A percentile compares a stretch with the other conserved stretches of the same genome.
These are phyloP conservation scores for Diplodia sapinea DNA, from an alignment of 2,329 filamentous ascomycete genomes.

Conservation along the genomic window DNA sequence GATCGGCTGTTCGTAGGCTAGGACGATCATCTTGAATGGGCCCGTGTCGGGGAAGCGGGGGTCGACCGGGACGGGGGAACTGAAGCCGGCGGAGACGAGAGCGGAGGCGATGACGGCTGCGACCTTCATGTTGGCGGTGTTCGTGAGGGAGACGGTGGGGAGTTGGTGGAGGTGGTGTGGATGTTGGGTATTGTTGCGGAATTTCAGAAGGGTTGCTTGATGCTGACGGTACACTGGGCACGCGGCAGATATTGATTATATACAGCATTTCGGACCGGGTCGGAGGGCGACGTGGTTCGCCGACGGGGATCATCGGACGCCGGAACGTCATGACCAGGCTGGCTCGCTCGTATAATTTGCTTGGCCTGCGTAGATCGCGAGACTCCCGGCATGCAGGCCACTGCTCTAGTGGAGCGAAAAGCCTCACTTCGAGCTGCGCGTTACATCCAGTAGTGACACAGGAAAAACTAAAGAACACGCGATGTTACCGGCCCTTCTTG, in stretches of 20 bases:
- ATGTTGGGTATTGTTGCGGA: background rate
- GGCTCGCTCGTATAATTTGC: slow-evolving; percentile 5
- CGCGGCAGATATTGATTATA: background rate
- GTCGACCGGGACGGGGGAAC: slow-evolving; percentile 5
- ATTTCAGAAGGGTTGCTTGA: background rate
- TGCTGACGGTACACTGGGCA: background rate
- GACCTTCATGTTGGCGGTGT: slow-evolving; percentile 18
- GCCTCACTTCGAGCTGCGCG: too few species aligned
- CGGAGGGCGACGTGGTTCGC: background rate
- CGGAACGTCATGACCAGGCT: background rate
- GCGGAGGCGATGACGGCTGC: slow-evolving; percentile 9
- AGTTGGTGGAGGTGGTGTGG: background rate
- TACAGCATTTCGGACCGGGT: background rate
- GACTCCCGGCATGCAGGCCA: background rate
- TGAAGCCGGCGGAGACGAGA: background rate
- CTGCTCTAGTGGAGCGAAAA: background rate
- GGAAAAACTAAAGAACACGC: too few species aligned
- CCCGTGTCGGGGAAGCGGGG: slow-evolving; percentile 15
- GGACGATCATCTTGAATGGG: slow-evolving; percentile 13
- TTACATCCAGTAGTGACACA: too few species aligned
- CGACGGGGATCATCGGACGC: background rate
- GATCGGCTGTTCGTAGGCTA: slow-evolving; percentile 3
- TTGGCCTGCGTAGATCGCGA: slow-evolving; percentile 6
- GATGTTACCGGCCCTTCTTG: too few species aligned
- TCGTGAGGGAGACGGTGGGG: too few species aligned